Conservation (phyloP, 2,329 filamentous ascomycete species). For the Colletotrichum destructivum region DNA sequence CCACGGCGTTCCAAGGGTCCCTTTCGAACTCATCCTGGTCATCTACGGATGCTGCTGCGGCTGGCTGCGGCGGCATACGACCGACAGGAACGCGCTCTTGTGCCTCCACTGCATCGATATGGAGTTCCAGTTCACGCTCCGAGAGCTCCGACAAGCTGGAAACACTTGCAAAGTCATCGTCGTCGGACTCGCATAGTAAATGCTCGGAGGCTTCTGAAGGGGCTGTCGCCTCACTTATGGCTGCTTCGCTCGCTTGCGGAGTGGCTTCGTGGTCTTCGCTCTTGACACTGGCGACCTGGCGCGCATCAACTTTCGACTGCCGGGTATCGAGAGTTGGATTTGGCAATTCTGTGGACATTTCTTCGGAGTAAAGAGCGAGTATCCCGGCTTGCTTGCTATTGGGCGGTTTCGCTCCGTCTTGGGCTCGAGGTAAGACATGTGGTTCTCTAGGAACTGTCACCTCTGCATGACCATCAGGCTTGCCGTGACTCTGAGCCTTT, state of each 20-base stretch:
- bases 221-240: constrained; percentile 27
- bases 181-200: constrained; percentile 44
- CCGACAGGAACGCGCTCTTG: constrained; percentile 43
- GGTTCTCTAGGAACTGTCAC: not conserved
- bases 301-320: not conserved
- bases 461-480: not conserved
- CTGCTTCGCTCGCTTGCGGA: constrained; percentile 43
- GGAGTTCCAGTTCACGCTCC: constrained; percentile 55
- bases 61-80: constrained; percentile 31
- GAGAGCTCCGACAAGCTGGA: constrained; percentile 57
- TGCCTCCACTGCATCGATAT: constrained; percentile 28
- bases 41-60: constrained; percentile 49
- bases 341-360: not conserved
- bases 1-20: constrained; percentile 70
- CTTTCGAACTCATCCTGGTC: constrained; percentile 69
- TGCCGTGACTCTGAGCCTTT: not conserved
- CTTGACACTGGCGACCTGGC: constrained; percentile 20
- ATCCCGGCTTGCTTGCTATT: not conserved
- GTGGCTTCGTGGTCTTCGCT: constrained; percentile 44
- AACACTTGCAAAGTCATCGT: constrained; percentile 49
- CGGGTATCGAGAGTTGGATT: not conserved
- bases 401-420: not conserved
- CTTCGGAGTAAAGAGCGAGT: not conserved
- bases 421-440: not conserved
- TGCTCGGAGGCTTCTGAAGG: constrained; percentile 31